Conservation (phyloP, 2,329 filamentous ascomycete genomes). For the Penicillium janthinellum region DNA sequence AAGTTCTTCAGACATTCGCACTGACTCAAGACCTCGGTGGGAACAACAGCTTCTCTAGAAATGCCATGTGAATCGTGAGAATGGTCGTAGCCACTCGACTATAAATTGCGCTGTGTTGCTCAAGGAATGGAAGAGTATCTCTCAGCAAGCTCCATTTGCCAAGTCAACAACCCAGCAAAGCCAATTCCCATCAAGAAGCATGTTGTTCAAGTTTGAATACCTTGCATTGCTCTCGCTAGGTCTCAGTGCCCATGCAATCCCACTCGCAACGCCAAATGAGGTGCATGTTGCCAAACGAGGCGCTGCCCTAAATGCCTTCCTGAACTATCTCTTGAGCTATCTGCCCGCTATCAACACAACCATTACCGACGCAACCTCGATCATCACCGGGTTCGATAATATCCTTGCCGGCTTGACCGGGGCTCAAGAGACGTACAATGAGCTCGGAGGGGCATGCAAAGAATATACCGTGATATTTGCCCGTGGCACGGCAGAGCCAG, state of each 20-base stretch:
- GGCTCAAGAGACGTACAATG: slow-evolving; percentile 20
- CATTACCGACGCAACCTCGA: neutral
- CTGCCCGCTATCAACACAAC: neutral
- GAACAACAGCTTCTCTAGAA: neutral
- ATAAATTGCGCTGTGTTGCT: neutral
- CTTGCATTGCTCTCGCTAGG: neutral
- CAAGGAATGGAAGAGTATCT: neutral
- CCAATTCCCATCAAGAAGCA: neutral
- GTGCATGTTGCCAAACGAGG: neutral
- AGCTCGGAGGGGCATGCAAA: slow-evolving; percentile 10
- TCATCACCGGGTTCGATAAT: slow-evolving; percentile 6
- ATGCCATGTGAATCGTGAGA: neutral
- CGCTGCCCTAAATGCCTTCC: neutral
- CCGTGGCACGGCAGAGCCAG: slow-evolving; percentile 23
- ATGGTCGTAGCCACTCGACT: neutral
- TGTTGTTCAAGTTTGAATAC: neutral
- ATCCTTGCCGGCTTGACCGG: slow-evolving; percentile 12
- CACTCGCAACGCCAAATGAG: neutral
- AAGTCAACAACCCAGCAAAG: too few species aligned
- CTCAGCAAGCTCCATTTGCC: neutral
- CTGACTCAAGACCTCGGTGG: neutral
- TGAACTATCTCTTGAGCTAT: neutral
- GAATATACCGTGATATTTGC: slow-evolving; percentile 24
- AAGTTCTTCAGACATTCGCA: neutral
- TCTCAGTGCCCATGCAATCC: neutral